A percentile compares a stretch with the other conserved stretches of the same genome.
These are phyloP conservation scores for Pilaira anomala DNA, from an alignment of 192 early-diverging fungal species.

Conservation along the genomic window DNA sequence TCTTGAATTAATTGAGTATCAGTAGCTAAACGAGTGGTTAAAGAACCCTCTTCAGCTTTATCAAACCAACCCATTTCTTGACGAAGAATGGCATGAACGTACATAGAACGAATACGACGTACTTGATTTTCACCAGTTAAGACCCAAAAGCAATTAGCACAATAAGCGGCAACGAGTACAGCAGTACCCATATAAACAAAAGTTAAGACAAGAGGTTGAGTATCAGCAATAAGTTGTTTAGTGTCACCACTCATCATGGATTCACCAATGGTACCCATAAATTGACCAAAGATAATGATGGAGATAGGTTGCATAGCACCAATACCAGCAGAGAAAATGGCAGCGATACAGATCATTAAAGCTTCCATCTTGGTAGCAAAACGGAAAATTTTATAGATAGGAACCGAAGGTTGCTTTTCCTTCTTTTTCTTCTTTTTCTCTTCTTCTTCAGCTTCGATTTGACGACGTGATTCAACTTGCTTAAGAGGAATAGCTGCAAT, in stretches of 20 bases:
- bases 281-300: constrained; percentile 31
- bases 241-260: not conserved
- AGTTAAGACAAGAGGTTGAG: constrained; percentile 31
- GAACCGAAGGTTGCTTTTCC: constrained; percentile 46
- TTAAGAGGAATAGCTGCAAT: constrained; percentile 12
- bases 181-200: constrained; percentile 59
- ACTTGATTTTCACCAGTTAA: constrained; percentile 48
- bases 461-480: not conserved
- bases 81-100: constrained; percentile 73
- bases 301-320: constrained; percentile 31
- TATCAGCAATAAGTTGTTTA: constrained; percentile 11
- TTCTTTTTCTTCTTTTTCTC: constrained; percentile 32
- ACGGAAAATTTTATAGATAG: constrained; percentile 61
- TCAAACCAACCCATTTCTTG: constrained; percentile 92
- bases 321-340: constrained; percentile 19
- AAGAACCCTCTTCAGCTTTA: constrained; percentile 65
- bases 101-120: constrained; percentile 73
- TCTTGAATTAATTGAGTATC: constrained; percentile 88
- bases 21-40: constrained; percentile 82
- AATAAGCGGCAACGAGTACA: constrained; percentile 56
- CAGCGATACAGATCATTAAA: constrained; percentile 14
- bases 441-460: not conserved
- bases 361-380: constrained; percentile 43
- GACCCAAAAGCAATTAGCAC: constrained; percentile 55
- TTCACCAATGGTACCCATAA: constrained; percentile 19